Conservation (phyloP, 1,284 basidiomycete species). For the Bjerkandera adusta region DNA sequence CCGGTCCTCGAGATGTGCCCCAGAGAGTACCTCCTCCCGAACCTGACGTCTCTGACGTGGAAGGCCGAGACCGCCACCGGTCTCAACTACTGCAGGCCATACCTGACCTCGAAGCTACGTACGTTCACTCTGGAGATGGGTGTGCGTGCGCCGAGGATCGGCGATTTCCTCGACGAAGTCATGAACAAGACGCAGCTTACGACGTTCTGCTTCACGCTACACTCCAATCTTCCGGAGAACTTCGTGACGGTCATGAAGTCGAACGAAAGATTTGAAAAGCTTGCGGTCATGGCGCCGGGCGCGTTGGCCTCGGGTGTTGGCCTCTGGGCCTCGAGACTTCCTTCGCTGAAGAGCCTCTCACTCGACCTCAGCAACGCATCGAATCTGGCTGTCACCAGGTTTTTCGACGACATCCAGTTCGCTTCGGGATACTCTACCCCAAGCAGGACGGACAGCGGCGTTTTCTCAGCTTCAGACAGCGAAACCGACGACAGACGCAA, state of each 20-base stretch:
- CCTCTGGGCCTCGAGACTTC: constrained; percentile 61
- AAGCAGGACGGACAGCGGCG: constrained; percentile 66
- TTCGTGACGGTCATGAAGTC: constrained; percentile 62
- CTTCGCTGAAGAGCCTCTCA: constrained; percentile 56
- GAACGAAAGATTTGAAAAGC: constrained; percentile 57
- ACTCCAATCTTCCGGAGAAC: constrained; percentile 63
- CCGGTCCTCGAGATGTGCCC: constrained; percentile 63
- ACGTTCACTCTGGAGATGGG: constrained; percentile 60
- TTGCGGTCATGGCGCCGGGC: constrained; percentile 67
- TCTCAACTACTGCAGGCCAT: constrained; percentile 59
- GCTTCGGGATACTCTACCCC: constrained; percentile 68
- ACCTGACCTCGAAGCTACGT: constrained; percentile 60
- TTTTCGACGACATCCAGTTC: constrained; percentile 63
- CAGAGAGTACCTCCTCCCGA: constrained; percentile 59
- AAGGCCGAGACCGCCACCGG: constrained; percentile 62
- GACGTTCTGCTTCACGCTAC: constrained; percentile 66
- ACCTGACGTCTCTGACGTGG: constrained; percentile 67
- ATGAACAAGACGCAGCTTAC: constrained; percentile 57
- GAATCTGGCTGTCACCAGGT: constrained; percentile 66
- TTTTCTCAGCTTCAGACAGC: constrained; percentile 59
- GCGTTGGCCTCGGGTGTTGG: constrained; percentile 66
- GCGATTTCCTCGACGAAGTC: constrained; percentile 59
- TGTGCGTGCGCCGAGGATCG: constrained; percentile 52
- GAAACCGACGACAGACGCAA: constrained; percentile 71
- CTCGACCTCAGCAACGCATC: constrained; percentile 69